Percentiles rank a stretch among this genome's conserved stretches.
Conservation (phyloP, 768 basidiomycete genomes). For the Kwoniella mangroviensis region DNA sequence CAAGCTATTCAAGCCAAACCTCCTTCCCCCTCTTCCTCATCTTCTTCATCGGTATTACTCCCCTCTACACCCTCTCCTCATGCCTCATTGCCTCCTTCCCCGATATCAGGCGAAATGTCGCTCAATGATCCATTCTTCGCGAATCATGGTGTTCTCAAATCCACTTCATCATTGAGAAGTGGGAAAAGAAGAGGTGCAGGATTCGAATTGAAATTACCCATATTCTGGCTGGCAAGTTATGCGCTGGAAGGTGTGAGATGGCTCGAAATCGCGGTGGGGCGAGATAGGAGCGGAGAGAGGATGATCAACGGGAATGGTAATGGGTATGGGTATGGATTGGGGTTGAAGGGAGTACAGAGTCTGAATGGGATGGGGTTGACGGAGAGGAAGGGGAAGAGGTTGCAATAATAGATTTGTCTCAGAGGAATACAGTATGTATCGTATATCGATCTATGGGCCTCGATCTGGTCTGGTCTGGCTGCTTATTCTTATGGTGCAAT, state of each 20-base stretch:
- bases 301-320: background rate
- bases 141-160: background rate
- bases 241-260: conserved; percentile 42
- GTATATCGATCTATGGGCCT: background rate
- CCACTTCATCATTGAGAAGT: background rate
- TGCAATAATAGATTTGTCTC: background rate
- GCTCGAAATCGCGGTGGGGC: conserved; percentile 39
- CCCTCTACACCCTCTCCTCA: conserved; percentile 44
- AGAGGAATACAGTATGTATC: background rate
- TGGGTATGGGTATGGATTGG: conserved; percentile 1
- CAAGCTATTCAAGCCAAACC: conserved; percentile 54
- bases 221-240: conserved; percentile 47
- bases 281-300: conserved; percentile 24
- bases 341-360: background rate
- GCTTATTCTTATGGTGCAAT: background rate
- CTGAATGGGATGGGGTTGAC: background rate
- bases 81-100: conserved; percentile 36
- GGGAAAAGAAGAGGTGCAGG: background rate
- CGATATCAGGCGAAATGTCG: conserved; percentile 13
- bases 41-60: conserved; percentile 17
- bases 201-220: conserved; percentile 30
- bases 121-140: conserved; percentile 38
- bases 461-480: background rate
- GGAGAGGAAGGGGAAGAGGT: conserved; percentile 7
- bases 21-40: conserved; percentile 21